These are phyloP conservation scores for Eucalyptus grandis DNA, from an alignment of 345 rosid species.

Conservation along the genomic window DNA sequence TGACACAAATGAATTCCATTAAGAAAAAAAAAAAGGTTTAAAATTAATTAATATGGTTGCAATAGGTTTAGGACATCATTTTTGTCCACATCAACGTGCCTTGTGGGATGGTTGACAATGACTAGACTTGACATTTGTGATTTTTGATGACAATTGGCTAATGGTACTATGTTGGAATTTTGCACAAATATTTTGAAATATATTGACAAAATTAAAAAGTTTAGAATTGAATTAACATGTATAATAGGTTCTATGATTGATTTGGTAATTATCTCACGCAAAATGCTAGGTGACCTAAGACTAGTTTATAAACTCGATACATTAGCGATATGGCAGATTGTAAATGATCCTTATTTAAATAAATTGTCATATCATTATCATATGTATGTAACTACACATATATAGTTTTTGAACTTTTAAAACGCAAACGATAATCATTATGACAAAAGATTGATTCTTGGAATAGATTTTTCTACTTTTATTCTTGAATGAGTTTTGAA, in stretches of 20 bases:
- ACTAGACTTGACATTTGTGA: rapidly evolving
- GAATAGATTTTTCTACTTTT: too few relatives aligned
- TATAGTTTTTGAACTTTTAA: neutral
- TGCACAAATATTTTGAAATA: rapidly evolving
- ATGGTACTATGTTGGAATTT: neutral
- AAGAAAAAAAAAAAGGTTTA: neutral
- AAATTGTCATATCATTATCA: neutral
- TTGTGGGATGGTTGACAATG: neutral
- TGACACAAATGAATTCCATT: neutral
- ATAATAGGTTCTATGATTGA: neutral
- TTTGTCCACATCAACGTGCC: too few relatives aligned
- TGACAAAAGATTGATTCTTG: too few relatives aligned
- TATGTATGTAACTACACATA: neutral
- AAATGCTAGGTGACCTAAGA: neutral
- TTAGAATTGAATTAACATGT: neutral
- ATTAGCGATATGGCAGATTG: neutral
- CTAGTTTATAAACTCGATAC: neutral
- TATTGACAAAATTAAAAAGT: neutral
- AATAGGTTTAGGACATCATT: neutral
- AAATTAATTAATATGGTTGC: rapidly evolving
- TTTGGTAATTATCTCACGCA: neutral
- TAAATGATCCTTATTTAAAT: neutral
- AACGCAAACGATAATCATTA: rapidly evolving
- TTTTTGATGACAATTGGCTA: neutral
- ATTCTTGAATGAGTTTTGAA: too few relatives aligned